phyloP scores from a whole-genome alignment of 768 basidiomycete species.

The Botryobasidium botryosum region DNA sequence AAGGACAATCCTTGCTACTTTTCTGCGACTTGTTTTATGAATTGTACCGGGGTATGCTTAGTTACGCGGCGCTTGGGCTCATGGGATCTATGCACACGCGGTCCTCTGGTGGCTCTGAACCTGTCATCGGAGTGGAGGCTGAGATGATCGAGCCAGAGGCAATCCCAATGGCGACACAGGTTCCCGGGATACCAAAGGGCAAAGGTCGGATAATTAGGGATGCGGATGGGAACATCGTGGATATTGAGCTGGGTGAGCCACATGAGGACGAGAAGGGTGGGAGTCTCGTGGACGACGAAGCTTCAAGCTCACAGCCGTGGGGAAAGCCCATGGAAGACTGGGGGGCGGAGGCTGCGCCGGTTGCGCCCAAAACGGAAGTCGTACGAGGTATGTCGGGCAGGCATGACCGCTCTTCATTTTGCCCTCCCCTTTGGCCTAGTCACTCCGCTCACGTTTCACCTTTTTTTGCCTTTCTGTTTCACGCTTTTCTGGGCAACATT shows the following conservation, averaged over 20 bases:
- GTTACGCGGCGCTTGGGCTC: slow-evolving; percentile 67
- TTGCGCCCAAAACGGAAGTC: slow-evolving; percentile 28
- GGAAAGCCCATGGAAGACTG: slow-evolving; percentile 8
- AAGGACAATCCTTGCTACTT: no score
- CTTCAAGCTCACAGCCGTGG: no score
- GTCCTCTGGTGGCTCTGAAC: slow-evolving; percentile 50
- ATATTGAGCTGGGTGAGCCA: slow-evolving; percentile 35
- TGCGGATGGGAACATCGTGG: slow-evolving; percentile 53
- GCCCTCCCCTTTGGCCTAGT: not conserved
- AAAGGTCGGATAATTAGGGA: slow-evolving; percentile 75
- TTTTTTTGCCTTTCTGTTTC: not conserved
- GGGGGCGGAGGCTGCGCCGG: slow-evolving; percentile 8
- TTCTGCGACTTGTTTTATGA: not conserved
- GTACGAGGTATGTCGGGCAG: slow-evolving; percentile 24
- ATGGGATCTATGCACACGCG: slow-evolving; percentile 48
- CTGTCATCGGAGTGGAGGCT: slow-evolving; percentile 7
- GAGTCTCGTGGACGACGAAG: no score
- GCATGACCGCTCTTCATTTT: slow-evolving; percentile 21
- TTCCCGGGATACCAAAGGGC: slow-evolving; percentile 39
- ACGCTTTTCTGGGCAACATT: slow-evolving; percentile 17
- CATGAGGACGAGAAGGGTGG: slow-evolving; percentile 13
- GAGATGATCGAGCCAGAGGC: not conserved
- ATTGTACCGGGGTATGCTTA: slow-evolving; percentile 17
- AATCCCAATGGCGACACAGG: no score
- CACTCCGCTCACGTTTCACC: not conserved